Percentiles rank a stretch among this genome's conserved stretches.
Conservation (phyloP, 805 yeast genomes). For the Saturnispora zaruensis region DNA sequence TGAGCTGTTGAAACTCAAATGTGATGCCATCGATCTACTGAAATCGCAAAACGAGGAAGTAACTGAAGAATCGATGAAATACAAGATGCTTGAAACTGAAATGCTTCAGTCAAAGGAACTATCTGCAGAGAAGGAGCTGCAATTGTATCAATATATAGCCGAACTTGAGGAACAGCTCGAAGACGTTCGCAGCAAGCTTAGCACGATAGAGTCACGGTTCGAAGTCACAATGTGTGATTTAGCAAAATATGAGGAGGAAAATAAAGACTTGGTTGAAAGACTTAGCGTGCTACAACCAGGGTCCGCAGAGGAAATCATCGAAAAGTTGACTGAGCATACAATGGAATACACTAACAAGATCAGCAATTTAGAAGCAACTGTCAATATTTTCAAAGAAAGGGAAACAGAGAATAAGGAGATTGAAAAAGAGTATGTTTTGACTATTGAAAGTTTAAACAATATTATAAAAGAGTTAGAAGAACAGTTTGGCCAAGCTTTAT, state of each 20-base stretch:
- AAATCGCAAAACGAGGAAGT: slow-evolving; percentile 22
- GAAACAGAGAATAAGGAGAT: slow-evolving; percentile 31
- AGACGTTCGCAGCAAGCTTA: neutral
- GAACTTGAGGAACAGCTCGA: slow-evolving; percentile 23
- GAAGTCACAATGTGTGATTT: neutral
- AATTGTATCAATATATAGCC: neutral
- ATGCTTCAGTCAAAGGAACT: slow-evolving; percentile 24
- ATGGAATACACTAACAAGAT: slow-evolving; percentile 22
- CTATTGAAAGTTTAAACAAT: slow-evolving; percentile 35
- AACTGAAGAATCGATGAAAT: slow-evolving; percentile 20
- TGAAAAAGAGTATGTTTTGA: slow-evolving; percentile 35
- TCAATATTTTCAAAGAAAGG: slow-evolving; percentile 28
- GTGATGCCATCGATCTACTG: slow-evolving; percentile 23
- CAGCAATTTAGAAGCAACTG: no score
- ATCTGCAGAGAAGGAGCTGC: neutral
- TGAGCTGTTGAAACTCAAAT: slow-evolving; percentile 24
- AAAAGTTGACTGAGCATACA: slow-evolving; percentile 21
- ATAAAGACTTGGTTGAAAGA: slow-evolving; percentile 12
- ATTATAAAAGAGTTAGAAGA: slow-evolving; percentile 28
- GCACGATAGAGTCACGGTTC: neutral
- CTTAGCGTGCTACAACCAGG: slow-evolving; percentile 7
- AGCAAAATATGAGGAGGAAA: neutral
- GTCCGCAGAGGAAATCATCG: slow-evolving; percentile 11
- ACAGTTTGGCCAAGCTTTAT: neutral
- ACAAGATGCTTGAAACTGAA: slow-evolving; percentile 20